Percentiles rank a stretch among this genome's conserved stretches.
phyloP scores from a whole-genome alignment of 2,329 filamentous ascomycete species.

The Neocucurbitaria cava region DNA sequence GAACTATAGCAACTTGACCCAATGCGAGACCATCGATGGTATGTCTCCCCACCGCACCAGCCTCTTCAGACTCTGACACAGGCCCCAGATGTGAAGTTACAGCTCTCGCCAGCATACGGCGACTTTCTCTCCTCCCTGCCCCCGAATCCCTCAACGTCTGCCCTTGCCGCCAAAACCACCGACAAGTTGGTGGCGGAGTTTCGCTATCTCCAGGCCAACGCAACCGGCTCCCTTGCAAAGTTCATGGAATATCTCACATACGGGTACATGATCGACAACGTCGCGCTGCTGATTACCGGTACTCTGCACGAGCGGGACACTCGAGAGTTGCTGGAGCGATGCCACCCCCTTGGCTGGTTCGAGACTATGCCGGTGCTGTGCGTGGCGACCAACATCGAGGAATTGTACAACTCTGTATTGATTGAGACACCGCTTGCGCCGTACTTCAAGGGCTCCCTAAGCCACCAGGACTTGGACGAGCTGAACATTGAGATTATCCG shows the following conservation, averaged over 20 bases:
- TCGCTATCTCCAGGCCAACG: constrained; percentile 92
- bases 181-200: constrained; percentile 99
- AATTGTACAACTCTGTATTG: constrained; percentile 96
- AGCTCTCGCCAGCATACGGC: constrained; percentile 94
- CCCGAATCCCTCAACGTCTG: constrained; percentile 95
- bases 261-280: constrained; percentile 99
- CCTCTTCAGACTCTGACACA: constrained; percentile 8
- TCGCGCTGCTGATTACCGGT: constrained; percentile 95
- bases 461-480: constrained; percentile 96
- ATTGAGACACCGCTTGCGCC: constrained; percentile 95
- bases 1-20: constrained; percentile 94
- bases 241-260: constrained; percentile 99
- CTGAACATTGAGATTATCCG: constrained; percentile 99
- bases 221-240: constrained; percentile 85
- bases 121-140: constrained; percentile 94
- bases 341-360: constrained; percentile 97
- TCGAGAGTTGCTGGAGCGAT: constrained; percentile 90
- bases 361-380: constrained; percentile 98
- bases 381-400: constrained; percentile 97
- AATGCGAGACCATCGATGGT: constrained; percentile 98
- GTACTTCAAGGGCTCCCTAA: constrained; percentile 97
- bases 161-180: constrained; percentile 91
- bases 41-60: constrained; percentile 35
- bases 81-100: constrained; percentile 86
- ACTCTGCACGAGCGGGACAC: constrained; percentile 98